Evolutionary conservation across 345 rosid species (phyloP).

Genomic region (Populus nigra): DNA sequence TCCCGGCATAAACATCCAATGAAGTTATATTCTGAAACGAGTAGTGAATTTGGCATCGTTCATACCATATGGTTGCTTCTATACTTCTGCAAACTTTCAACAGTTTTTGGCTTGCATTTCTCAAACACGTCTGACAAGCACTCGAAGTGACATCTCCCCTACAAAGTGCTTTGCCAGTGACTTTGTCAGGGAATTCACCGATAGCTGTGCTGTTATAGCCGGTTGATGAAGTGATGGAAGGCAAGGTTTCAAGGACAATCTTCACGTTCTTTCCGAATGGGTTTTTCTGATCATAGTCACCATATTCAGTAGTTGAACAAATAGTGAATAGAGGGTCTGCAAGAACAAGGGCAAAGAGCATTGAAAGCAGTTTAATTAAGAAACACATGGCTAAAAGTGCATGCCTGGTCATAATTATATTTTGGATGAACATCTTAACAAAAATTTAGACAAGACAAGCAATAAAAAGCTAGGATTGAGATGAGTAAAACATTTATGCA

Average conservation of each 20-base stretch:
- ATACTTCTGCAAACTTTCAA: neutral
- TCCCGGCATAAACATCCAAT: slow-evolving; percentile 25
- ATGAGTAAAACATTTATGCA: neutral
- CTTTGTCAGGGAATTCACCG: slow-evolving; percentile 15
- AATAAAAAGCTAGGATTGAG: neutral
- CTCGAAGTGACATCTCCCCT: slow-evolving; percentile 24
- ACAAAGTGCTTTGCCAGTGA: slow-evolving; percentile 38
- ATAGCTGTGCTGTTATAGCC: slow-evolving; percentile 19
- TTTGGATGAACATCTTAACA: neutral
- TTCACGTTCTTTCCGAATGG: slow-evolving; percentile 18
- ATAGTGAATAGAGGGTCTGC: neutral
- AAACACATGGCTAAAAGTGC: neutral
- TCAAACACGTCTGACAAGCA: slow-evolving; percentile 30
- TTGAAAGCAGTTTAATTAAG: neutral
- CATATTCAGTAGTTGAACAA: neutral
- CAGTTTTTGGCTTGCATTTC: slow-evolving; percentile 24
- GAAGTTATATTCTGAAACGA: slow-evolving; percentile 18
- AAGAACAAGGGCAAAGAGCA: neutral
- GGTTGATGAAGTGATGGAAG: slow-evolving; percentile 15
- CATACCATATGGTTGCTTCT: slow-evolving; percentile 35
- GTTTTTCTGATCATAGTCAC: slow-evolving; percentile 4
- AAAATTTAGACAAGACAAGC: neutral
- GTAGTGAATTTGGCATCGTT: slow-evolving; percentile 39
- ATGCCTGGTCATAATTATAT: neutral
- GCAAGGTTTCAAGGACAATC: slow-evolving; percentile 14